Percentiles rank a stretch among this genome's conserved stretches.
These are phyloP conservation scores for Fusarium luffae DNA, from an alignment of 2,329 filamentous ascomycete genomes.

Conservation along the genomic window DNA sequence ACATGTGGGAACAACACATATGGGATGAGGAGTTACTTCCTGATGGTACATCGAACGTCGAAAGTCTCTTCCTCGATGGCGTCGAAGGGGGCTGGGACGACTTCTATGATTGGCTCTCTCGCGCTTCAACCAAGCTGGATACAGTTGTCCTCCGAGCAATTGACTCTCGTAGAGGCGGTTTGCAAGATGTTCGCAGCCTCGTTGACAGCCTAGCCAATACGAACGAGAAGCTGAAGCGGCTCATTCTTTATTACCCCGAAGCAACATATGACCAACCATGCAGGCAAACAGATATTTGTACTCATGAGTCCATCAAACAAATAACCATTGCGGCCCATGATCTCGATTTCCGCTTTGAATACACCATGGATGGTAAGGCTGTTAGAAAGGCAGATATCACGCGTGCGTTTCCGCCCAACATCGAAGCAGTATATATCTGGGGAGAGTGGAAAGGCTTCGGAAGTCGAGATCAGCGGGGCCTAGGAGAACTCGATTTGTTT, in stretches of 20 bases:
- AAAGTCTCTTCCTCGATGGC: constrained; percentile 19
- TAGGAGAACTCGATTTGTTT: too few relatives aligned
- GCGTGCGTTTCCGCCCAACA: background rate
- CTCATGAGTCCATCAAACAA: background rate
- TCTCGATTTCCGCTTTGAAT: background rate
- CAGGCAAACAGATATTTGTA: rapidly evolving
- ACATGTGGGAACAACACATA: background rate
- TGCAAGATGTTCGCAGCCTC: background rate
- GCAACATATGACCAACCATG: rapidly evolving
- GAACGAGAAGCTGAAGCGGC: background rate
- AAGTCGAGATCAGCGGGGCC: too few relatives aligned
- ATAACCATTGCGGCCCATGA: background rate
- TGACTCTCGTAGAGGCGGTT: rapidly evolving
- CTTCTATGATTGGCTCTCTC: rapidly evolving
- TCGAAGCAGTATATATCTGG: constrained; percentile 26
- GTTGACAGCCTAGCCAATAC: background rate
- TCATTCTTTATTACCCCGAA: background rate
- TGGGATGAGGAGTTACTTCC: background rate
- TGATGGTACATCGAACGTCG: background rate
- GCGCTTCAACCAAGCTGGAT: background rate
- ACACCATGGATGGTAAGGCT: too few relatives aligned
- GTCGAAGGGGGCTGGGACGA: background rate
- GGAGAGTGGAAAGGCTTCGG: background rate
- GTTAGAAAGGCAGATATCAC: background rate
- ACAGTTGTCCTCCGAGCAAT: constrained; percentile 1